phyloP scores from a whole-genome alignment of 2,329 filamentous ascomycete species.

The Penicillium psychrosexuale region DNA sequence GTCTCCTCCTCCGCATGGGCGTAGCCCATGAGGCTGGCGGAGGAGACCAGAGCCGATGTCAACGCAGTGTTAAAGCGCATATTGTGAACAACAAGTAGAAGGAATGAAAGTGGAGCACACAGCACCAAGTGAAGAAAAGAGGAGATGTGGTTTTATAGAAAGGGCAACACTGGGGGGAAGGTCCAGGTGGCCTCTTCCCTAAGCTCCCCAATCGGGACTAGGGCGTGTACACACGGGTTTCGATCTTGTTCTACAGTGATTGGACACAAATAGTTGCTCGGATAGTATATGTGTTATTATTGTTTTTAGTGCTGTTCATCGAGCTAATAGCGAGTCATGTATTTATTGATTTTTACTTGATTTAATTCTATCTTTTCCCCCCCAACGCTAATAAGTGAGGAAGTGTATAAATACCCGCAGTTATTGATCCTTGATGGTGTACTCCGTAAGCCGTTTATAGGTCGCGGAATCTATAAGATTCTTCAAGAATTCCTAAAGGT shows the following conservation, averaged over 20 bases:
- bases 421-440: no score
- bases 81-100: constrained; percentile 38
- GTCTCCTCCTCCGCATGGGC: constrained; percentile 67
- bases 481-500: no score
- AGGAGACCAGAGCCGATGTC: constrained; percentile 65
- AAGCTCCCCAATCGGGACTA: constrained; percentile 26
- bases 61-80: constrained; percentile 85
- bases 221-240: constrained; percentile 11
- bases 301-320: not conserved
- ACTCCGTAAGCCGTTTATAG: no score
- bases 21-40: constrained; percentile 65
- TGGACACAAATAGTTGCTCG: no score
- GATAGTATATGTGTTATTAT: not conserved
- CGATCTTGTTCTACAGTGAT: constrained; percentile 6
- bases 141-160: constrained; percentile 33
- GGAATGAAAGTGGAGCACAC: constrained; percentile 14
- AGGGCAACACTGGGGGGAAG: constrained; percentile 24
- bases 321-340: no score
- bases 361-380: no score
- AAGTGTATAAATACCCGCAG: no score
- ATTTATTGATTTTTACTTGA: no score
- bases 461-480: no score
- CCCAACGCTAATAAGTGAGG: no score
- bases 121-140: constrained; percentile 19
- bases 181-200: constrained; percentile 47